These are phyloP conservation scores for Fusarium graminum DNA, from an alignment of 2,329 filamentous ascomycete species.

Conservation along the genomic window DNA sequence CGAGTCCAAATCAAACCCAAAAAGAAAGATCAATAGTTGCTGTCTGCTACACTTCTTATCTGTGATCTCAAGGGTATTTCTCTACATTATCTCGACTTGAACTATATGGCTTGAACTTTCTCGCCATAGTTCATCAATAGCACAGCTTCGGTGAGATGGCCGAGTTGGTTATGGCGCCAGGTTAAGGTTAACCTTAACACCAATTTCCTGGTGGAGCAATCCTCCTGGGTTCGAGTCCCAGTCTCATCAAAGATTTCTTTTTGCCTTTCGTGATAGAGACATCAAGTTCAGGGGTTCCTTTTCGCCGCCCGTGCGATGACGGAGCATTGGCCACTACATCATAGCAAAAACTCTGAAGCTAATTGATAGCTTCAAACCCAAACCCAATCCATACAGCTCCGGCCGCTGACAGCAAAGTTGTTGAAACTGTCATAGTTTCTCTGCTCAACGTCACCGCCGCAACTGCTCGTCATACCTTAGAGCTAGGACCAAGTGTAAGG, in stretches of 20 bases:
- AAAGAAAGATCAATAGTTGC: neutral
- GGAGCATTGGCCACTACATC: slow-evolving; percentile 23
- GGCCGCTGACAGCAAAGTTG: slow-evolving; percentile 6
- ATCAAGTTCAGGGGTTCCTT: neutral
- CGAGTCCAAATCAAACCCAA: neutral
- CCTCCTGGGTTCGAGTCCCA: slow-evolving; percentile 51
- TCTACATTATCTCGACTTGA: accelerated
- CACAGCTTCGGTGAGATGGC: slow-evolving; percentile 45
- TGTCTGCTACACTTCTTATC: neutral
- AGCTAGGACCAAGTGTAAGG: slow-evolving; percentile 36
- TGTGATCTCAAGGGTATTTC: neutral
- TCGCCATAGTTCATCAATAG: accelerated
- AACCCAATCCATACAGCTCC: slow-evolving; percentile 22
- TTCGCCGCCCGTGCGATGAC: slow-evolving; percentile 23
- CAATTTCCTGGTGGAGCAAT: slow-evolving; percentile 49
- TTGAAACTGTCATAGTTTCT: slow-evolving; percentile 3
- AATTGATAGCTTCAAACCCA: neutral
- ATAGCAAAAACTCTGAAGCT: slow-evolving; percentile 15
- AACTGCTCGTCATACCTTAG: slow-evolving; percentile 29
- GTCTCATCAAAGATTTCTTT: slow-evolving; percentile 43
- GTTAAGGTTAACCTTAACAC: slow-evolving; percentile 49
- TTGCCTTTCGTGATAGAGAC: neutral
- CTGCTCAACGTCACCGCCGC: slow-evolving; percentile 7
- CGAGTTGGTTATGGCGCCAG: slow-evolving; percentile 51
- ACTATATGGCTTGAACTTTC: accelerated